These are phyloP conservation scores for Leptographium procerum DNA, from an alignment of 2,329 filamentous ascomycete species.

Conservation along the genomic window DNA sequence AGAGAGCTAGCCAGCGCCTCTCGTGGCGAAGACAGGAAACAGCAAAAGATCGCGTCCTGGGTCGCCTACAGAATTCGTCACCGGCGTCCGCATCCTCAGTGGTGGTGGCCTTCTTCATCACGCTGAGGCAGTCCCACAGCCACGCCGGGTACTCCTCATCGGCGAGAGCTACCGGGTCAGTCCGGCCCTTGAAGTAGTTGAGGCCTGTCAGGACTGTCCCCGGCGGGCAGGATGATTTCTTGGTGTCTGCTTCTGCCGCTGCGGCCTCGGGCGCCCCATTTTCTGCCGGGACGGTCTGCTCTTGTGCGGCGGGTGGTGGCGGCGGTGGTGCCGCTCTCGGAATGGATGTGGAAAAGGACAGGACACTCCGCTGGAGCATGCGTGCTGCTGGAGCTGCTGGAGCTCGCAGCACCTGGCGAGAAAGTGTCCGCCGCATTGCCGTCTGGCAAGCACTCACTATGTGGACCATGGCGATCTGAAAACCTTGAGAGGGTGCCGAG, in stretches of 20 bases:
- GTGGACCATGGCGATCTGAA: neutral
- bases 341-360: slow-evolving; percentile 25
- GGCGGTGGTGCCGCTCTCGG: slow-evolving; percentile 10
- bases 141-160: slow-evolving; percentile 71
- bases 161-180: slow-evolving; percentile 60
- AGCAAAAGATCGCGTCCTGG: too few relatives aligned
- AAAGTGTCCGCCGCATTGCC: slow-evolving; percentile 38
- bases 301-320: neutral
- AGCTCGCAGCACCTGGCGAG: slow-evolving; percentile 18
- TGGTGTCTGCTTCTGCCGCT: slow-evolving; percentile 14
- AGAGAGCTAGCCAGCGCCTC: neutral
- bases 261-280: slow-evolving; percentile 2
- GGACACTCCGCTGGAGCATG: slow-evolving; percentile 14
- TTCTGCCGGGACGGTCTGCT: neutral
- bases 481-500: neutral
- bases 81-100: slow-evolving; percentile 42
- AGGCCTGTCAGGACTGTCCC: slow-evolving; percentile 63
- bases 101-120: slow-evolving; percentile 40
- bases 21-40: neutral
- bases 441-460: slow-evolving; percentile 30
- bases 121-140: slow-evolving; percentile 64
- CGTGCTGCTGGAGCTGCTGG: slow-evolving; percentile 8
- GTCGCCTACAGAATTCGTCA: slow-evolving; percentile 66
- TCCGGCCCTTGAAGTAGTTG: slow-evolving; percentile 64
- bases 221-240: slow-evolving; percentile 2